These are phyloP conservation scores for Coccomyxa sp. DNA, from an alignment of 139 green algal species.

Conservation along the genomic window DNA sequence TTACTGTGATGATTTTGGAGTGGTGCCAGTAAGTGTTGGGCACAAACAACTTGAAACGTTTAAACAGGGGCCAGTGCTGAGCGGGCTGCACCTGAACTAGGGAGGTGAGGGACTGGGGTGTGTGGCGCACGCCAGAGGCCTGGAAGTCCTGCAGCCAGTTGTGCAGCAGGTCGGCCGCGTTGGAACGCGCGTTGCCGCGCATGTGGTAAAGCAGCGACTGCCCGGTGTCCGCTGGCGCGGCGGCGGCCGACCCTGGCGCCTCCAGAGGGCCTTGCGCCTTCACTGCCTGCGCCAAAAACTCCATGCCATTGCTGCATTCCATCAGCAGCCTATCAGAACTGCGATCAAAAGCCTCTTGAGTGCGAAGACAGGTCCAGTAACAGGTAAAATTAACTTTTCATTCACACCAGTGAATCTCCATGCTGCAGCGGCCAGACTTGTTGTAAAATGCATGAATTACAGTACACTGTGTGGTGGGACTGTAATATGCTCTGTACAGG, in stretches of 20 bases:
- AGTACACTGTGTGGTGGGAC: too few relatives aligned
- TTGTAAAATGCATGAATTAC: too few relatives aligned
- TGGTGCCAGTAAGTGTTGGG: too few relatives aligned
- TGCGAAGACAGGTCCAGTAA: too few relatives aligned
- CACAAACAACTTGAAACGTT: not conserved
- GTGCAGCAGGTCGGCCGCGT: not conserved
- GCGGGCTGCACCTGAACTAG: conserved; percentile 4
- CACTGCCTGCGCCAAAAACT: not conserved
- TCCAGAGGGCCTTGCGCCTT: not conserved
- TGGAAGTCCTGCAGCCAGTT: conserved; percentile 10
- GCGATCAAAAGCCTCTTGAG: too few relatives aligned
- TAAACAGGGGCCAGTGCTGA: not conserved
- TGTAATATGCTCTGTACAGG: too few relatives aligned
- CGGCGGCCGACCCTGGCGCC: not conserved
- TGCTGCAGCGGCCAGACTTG: too few relatives aligned
- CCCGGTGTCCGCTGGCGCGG: not conserved
- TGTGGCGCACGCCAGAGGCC: conserved; percentile 16
- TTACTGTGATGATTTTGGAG: not conserved
- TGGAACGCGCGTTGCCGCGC: not conserved
- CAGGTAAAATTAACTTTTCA: too few relatives aligned
- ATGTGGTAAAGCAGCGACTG: not conserved
- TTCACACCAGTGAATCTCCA: too few relatives aligned
- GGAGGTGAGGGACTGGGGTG: conserved; percentile 2
- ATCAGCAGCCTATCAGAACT: too few relatives aligned
- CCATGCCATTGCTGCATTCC: not conserved